Conservation (phyloP, 164 flowering plant genomes). For the Vitis rotundifolia region DNA sequence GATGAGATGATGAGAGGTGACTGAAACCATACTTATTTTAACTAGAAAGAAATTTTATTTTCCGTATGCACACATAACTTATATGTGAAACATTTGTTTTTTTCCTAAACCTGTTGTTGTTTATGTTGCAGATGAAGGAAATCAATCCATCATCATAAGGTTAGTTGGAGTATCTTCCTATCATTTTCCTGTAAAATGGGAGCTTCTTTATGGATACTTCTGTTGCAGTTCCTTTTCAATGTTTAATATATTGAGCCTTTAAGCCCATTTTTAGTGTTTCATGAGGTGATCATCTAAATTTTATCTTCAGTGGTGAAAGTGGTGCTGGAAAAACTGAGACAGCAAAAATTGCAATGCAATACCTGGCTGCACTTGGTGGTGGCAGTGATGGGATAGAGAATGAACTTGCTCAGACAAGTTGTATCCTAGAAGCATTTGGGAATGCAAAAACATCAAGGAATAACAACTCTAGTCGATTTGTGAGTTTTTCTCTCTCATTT, state of each 20-base stretch:
- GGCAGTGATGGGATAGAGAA: conserved; percentile 51
- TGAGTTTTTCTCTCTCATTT: conserved; percentile 18
- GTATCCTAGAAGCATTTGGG: conserved; percentile 92
- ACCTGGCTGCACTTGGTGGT: conserved; percentile 73
- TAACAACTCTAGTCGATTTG: conserved; percentile 89
- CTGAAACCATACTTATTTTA: background rate
- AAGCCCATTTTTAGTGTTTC: background rate
- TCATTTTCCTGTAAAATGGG: background rate
- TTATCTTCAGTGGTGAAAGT: conserved; percentile 74
- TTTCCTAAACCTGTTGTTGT: conserved; percentile 5
- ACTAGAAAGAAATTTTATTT: background rate
- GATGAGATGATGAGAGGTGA: conserved; percentile 84
- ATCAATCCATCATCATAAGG: conserved; percentile 90
- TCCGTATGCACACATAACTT: background rate
- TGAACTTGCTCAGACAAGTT: conserved; percentile 59
- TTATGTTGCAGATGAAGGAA: conserved; percentile 64
- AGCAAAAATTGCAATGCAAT: conserved; percentile 77
- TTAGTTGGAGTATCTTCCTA: conserved; percentile 17
- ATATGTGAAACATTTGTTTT: conserved; percentile 1
- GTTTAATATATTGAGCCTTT: background rate
- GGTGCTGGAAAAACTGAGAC: conserved; percentile 96
- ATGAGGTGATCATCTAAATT: background rate
- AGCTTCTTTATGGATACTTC: background rate
- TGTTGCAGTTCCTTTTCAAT: background rate
- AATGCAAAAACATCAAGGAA: conserved; percentile 92